A percentile compares a stretch with the other conserved stretches of the same genome.
Conservation (phyloP, 1,139 yeast species). For the Nakaseomyces uthaithaninus region DNA sequence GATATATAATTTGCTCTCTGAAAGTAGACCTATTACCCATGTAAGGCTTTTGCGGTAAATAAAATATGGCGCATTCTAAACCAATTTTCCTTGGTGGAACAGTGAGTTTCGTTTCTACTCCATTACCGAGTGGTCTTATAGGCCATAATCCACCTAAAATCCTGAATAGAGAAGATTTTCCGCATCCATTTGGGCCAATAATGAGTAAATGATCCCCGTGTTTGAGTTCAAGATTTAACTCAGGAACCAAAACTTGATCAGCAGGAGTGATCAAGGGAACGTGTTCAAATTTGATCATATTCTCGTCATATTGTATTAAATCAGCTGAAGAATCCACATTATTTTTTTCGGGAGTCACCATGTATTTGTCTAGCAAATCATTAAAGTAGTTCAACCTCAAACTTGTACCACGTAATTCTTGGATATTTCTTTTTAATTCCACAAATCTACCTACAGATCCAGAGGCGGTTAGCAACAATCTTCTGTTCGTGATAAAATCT, state of each 20-base stretch:
- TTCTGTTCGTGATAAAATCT: conserved; percentile 81
- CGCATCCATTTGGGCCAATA: conserved; percentile 95
- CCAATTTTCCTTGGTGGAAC: conserved; percentile 27
- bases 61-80: conserved; percentile 54
- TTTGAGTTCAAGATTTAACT: conserved; percentile 60
- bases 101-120: conserved; percentile 49
- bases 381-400: conserved; percentile 67
- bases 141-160: conserved; percentile 94
- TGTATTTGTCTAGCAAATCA: conserved; percentile 51
- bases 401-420: conserved; percentile 80
- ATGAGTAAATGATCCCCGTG: conserved; percentile 81
- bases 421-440: conserved; percentile 74
- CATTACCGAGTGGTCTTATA: conserved; percentile 43
- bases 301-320: conserved; percentile 42
- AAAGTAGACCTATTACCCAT: conserved; percentile 61
- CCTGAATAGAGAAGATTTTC: conserved; percentile 85
- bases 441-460: conserved; percentile 84
- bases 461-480: conserved; percentile 76
- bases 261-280: conserved; percentile 82
- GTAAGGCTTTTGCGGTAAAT: conserved; percentile 89
- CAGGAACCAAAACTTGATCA: conserved; percentile 61
- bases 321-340: conserved; percentile 18
- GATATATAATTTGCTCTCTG: conserved; percentile 84
- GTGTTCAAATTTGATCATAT: conserved; percentile 58
- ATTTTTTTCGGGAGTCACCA: conserved; percentile 14